These are phyloP conservation scores for Fusarium armeniacum DNA, from an alignment of 2,329 filamentous ascomycete genomes.

Conservation along the genomic window DNA sequence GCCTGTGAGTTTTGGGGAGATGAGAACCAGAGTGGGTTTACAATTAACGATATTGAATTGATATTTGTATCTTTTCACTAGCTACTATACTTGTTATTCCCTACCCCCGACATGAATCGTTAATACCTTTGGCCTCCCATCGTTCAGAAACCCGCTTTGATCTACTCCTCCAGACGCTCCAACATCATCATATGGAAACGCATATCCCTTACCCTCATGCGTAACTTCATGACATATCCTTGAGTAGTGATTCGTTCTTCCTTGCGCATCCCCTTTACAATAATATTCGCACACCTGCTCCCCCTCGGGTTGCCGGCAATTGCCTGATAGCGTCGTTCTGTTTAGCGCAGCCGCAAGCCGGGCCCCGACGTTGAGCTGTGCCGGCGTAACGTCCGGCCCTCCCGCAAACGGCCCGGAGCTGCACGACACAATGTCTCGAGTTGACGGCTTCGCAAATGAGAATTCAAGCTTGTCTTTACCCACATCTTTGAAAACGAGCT, in stretches of 20 bases:
- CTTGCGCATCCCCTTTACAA: constrained; percentile 53
- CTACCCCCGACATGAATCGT: constrained; percentile 69
- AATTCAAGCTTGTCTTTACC: constrained; percentile 52
- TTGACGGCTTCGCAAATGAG: constrained; percentile 61
- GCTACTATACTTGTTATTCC: not conserved
- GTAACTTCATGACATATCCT: constrained; percentile 73
- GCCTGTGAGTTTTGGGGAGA: no score
- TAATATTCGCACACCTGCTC: constrained; percentile 68
- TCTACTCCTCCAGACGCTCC: constrained; percentile 66
- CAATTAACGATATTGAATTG: not conserved
- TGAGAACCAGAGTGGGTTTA: not conserved
- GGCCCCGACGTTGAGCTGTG: constrained; percentile 75
- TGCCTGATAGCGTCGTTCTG: constrained; percentile 74
- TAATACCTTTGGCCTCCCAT: constrained; percentile 67
- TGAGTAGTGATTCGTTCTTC: constrained; percentile 74
- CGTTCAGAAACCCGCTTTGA: constrained; percentile 73
- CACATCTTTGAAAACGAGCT: constrained; percentile 59
- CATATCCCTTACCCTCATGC: constrained; percentile 73
- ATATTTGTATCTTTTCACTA: not conserved
- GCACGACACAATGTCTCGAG: constrained; percentile 67
- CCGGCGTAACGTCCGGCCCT: constrained; percentile 56
- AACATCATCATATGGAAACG: constrained; percentile 81
- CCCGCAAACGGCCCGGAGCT: constrained; percentile 67
- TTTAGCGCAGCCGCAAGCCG: constrained; percentile 83
- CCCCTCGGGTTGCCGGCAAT: constrained; percentile 66